Base-by-base conservation (phyloP, 2,329 filamentous ascomycete species). In the Sarocladium brachiariae region DNA sequence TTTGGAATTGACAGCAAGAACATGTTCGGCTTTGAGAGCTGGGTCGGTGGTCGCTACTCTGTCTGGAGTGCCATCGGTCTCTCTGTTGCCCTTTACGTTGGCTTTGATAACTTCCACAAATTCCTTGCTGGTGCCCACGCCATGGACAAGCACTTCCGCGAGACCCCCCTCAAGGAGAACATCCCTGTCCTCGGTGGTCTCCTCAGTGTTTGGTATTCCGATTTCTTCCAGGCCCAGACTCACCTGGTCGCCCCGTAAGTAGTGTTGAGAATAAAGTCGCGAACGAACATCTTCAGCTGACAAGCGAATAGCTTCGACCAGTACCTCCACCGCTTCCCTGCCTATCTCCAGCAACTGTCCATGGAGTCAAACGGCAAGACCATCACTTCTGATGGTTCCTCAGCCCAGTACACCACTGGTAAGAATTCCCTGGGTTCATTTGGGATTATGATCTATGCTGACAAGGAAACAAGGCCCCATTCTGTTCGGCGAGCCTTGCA, bases 331-430 rank as follows among this genome's bases (percentile, higher is more conserved):
- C 89, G 93, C 59, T 97, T 99, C 85, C 91, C 93, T 33, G 93
- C 93, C 61, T 99, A 99, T 76, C 87, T 99, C 51, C 93, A 99
- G 75, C 93, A 99, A 74, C 79, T 99, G 53, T 97, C 92, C 54
- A 99, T 99, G 93, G 93, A 99, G 78, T 97, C 92, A 55, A 99
- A 99, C 71, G 93, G 93, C 66, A 99, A 99, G 80, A 89, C 87
- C 54, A 90, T 97, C 65, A 95, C 92, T 55, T 83, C 81, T n/a
- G 89, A 93, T 63, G 86, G 82, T 52, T 85, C 90, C 33, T 81
- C 95, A 54, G 91, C 95, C 65, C 96, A 96, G 75, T 99, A 99
- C 77, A 96, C 91, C 52, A 99, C 93, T 33, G 92, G 71, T 72
- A 57, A 59, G 67, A 53, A 5, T 11, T 39, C n/a, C n/a, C 8